phyloP scores from a whole-genome alignment of 129 eudicot species.

The Flaveria linearis region DNA sequence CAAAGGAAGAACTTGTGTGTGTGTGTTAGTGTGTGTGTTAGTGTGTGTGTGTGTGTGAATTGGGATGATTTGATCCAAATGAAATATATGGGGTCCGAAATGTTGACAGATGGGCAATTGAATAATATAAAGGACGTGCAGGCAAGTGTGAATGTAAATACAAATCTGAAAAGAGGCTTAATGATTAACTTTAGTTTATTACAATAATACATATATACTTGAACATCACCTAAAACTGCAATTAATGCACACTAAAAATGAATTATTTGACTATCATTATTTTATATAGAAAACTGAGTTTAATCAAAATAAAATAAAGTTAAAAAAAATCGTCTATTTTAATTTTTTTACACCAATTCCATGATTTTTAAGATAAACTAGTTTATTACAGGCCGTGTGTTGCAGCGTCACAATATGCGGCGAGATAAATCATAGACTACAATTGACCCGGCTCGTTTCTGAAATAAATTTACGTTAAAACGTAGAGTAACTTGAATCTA shows the following conservation, averaged over 20 bases:
- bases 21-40: constrained; percentile 32
- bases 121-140: constrained; percentile 80
- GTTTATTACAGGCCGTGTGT: no score
- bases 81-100: constrained; percentile 48
- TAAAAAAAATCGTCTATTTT: no score
- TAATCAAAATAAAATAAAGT: no score
- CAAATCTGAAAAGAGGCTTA: constrained; percentile 41
- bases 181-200: constrained; percentile 9
- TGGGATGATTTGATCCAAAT: constrained; percentile 40
- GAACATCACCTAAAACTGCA: constrained; percentile 1
- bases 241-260: background rate
- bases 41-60: constrained; percentile 32
- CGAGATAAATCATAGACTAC: no score
- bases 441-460: no score
- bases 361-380: no score
- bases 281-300: no score
- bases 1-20: constrained; percentile 4
- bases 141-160: constrained; percentile 71
- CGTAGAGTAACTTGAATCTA: no score
- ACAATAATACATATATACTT: constrained; percentile 19
- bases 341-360: no score
- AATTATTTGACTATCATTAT: no score
- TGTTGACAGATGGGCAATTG: constrained; percentile 62
- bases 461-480: no score
- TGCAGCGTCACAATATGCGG: no score